Evolutionary conservation across 2,329 filamentous ascomycete species (phyloP).

Genomic region (Apiospora hydei): DNA sequence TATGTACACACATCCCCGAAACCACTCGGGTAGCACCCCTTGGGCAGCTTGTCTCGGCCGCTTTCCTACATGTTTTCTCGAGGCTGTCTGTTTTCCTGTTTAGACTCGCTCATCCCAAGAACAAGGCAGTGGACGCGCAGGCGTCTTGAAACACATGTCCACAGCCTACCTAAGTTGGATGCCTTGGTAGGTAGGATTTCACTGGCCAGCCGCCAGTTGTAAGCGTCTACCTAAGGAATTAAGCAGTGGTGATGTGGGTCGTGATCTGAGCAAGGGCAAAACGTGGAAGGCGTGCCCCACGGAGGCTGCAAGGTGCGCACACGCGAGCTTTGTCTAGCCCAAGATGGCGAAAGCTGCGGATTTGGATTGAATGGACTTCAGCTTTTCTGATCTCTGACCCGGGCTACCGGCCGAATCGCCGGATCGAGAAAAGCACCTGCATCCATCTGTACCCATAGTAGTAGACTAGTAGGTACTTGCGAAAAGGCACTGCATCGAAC

Average conservation of each 20-base stretch:
- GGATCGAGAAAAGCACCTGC: background rate
- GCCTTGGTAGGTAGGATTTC: background rate
- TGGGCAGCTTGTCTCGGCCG: too few relatives aligned
- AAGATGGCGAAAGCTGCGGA: background rate
- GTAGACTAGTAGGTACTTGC: background rate
- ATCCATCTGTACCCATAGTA: background rate
- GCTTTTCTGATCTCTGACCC: background rate
- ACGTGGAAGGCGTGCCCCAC: conserved; percentile 4
- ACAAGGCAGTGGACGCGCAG: background rate
- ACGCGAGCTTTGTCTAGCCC: background rate
- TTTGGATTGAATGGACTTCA: background rate
- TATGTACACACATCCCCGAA: background rate
- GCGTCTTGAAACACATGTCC: background rate
- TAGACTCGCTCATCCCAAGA: background rate
- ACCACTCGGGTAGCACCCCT: background rate
- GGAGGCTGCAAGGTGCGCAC: background rate
- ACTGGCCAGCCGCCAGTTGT: background rate
- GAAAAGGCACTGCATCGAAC: background rate
- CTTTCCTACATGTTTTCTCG: background rate
- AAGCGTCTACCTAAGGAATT: background rate
- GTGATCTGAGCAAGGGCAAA: background rate
- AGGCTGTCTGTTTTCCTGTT: too few relatives aligned
- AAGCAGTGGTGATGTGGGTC: background rate
- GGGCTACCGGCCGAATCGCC: background rate
- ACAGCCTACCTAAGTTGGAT: background rate